Evolutionary conservation across 208 protist species (phyloP).

Genomic region (Trypanosoma platydactyli): DNA sequence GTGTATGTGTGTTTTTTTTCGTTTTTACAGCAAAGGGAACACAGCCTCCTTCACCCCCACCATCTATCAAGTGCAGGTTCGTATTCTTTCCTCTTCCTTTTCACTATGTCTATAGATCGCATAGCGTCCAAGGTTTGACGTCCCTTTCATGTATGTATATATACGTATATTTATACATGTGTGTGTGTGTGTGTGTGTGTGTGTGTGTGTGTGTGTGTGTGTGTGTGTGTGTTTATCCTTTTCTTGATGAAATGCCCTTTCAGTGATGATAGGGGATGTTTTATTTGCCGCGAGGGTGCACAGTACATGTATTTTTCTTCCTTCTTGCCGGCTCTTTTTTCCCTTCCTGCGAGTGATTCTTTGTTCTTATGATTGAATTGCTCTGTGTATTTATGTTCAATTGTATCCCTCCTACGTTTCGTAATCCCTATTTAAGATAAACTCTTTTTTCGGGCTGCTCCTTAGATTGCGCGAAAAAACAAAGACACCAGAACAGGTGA

Average conservation of each 20-base stretch:
- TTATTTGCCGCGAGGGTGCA: background rate
- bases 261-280: background rate
- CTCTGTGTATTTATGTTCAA: conserved; percentile 1
- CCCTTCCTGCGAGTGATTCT: conserved; percentile 17
- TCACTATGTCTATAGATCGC: too few species aligned
- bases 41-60: too few species aligned
- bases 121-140: too few species aligned
- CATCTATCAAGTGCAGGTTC: too few species aligned
- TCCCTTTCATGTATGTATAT: too few species aligned
- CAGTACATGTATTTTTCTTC: background rate
- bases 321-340: background rate
- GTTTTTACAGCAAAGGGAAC: too few species aligned
- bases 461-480: background rate
- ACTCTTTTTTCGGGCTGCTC: background rate
- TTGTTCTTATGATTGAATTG: background rate
- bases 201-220: too few species aligned
- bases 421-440: background rate
- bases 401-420: background rate
- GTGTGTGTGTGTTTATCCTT: too few species aligned
- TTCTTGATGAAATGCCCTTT: background rate
- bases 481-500: conserved; percentile 2
- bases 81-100: too few species aligned
- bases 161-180: too few species aligned
- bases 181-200: too few species aligned
- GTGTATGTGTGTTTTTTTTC: too few species aligned